Evolutionary conservation across 192 early-diverging fungal species (phyloP), one percentile per base, ranked within the genome.

Genomic region (Gaertneriomyces semiglobifer): DNA sequence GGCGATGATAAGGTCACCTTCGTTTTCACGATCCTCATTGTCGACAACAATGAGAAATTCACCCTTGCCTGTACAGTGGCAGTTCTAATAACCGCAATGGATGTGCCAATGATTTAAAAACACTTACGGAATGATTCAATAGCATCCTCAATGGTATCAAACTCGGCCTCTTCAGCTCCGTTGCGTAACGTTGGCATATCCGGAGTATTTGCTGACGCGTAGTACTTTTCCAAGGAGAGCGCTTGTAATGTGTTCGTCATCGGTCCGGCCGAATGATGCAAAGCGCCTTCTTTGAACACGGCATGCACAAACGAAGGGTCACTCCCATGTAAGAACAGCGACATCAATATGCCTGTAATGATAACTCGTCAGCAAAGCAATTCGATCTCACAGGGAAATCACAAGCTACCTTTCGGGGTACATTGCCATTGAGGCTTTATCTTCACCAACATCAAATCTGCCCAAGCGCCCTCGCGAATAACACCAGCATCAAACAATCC

Each of bases 1-100:
- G 0, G 97, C 92, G 71, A 97, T 93, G 63, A 99, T 93, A 53
- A 99, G 78, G 74, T 99, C 97, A 42, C 97, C 97, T 74, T 99
- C 97, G 79, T 99, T 99, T 78, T 99, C 97, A 14, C 95, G 90
- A 69, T 97, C 95, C 68, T 98, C 96, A 72, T 97, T 91, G 78
- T 99, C 96, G 66, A 97, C 91, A 4, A 91, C 96, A 18, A 99
- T 76, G 6, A 99, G 80, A 69, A 93, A 91, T 63, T 94, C 86
- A 65, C 91, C 94, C 58, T 73, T 79, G 46, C 88, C 92, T 75
- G 58, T 62, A n/a, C 56, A 10, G 7, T 43, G 16, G 8, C 9
- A 14, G 51, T 11, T 11, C 18, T 16, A 39, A 18, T 11, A 53
- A 18, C 20, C 18, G 41, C 8, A 4, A 59, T 18, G 1, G 11